phyloP scores from a whole-genome alignment of 768 basidiomycete genomes.

The Suillus lakei region DNA sequence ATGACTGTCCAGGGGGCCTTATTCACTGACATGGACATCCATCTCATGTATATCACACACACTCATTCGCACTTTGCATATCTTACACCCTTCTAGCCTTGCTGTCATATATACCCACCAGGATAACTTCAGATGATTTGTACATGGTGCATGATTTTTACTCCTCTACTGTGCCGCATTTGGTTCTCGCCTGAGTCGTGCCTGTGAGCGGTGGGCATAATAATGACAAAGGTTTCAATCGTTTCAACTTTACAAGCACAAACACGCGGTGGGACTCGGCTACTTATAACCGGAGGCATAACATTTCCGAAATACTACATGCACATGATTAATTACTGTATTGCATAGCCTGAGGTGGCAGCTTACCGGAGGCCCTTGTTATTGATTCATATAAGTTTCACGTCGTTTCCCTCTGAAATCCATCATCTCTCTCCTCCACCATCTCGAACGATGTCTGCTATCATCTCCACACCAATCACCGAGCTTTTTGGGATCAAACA shows the following conservation, averaged over 20 bases:
- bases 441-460: slow-evolving; percentile 54
- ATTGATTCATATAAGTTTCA: slow-evolving; percentile 11
- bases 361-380: neutral
- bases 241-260: neutral
- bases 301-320: neutral
- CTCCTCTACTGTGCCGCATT: neutral
- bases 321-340: slow-evolving; percentile 7
- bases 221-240: neutral
- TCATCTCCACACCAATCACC: slow-evolving; percentile 86
- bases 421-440: neutral
- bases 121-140: slow-evolving; percentile 25
- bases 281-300: neutral
- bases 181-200: neutral
- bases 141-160: neutral
- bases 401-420: neutral
- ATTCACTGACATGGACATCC: slow-evolving; percentile 27
- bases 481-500: slow-evolving; percentile 89
- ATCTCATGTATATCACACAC: slow-evolving; percentile 37
- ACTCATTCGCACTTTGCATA: slow-evolving; percentile 29
- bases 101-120: slow-evolving; percentile 30
- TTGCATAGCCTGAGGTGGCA: neutral
- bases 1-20: neutral
- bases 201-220: neutral
- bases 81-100: slow-evolving; percentile 14
- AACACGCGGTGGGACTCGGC: too few species aligned